Base-by-base conservation (phyloP, 2,329 filamentous ascomycete genomes). In the Lizonia empirigonia region DNA sequence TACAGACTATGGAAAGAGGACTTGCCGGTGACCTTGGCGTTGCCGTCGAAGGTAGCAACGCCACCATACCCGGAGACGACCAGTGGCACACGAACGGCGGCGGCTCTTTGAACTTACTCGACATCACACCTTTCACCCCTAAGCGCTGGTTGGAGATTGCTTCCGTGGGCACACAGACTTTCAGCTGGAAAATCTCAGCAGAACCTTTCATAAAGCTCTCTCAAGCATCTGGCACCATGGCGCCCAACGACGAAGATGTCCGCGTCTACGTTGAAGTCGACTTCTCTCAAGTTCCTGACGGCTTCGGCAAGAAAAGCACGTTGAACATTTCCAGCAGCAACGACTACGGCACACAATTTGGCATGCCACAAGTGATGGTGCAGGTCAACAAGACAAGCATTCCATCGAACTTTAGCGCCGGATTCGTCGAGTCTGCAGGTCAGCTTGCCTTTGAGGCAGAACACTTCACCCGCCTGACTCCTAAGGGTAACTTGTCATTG, bases 31-130 rank as follows among this genome's bases (percentile, higher is more conserved):
- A 85, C 45, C 75, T 90, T 47, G 85, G 85, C 18, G 75, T 90
- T 35, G 76, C 82, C 1, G 78, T 88, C 1, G 85, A 90, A 64
- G 85, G 82, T 1, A 81, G 79, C 53, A 88, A 88, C 56, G 86
- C 84, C 1, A 84, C 83, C 0, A 81, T 89, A 5, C 85, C 85
- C 0, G 86, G 87, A 19, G 86, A 89, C 56, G 85, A 88, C 69
- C 77, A 74, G 52, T 87, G 78, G 69, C 85, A 87, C 63, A 59
- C 66, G 18, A 72, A 77, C 18, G 85, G 80, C 5, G 70, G 62
- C 7, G 52, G 57, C 23, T 68, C 64, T 4, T 60, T 74, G 16
- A 63, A 66, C 30, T 55, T 74, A 0, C 65, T 64, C 0, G 56
- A 59, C 19, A 65, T 72, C 13, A 68, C 68, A 2, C 72, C 72